These are phyloP conservation scores for Glaciozyma antarctica DNA, from an alignment of 768 basidiomycete genomes.

Conservation along the genomic window DNA sequence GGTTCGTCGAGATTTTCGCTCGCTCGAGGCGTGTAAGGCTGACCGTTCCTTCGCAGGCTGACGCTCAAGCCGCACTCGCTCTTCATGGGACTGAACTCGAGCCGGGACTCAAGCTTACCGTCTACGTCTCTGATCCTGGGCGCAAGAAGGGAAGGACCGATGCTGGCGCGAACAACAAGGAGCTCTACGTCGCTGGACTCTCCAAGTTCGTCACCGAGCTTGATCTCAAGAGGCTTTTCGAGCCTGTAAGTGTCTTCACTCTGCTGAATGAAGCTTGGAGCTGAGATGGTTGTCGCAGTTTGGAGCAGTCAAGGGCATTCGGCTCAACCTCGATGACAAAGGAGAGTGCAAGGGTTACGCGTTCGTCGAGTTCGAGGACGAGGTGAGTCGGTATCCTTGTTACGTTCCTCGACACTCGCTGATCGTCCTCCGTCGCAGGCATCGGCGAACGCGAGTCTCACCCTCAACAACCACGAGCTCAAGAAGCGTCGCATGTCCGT, in stretches of 20 bases:
- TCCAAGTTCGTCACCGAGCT: slow-evolving; percentile 64
- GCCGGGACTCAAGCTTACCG: slow-evolving; percentile 57
- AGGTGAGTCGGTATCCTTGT: slow-evolving; percentile 48
- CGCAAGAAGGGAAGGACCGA: slow-evolving; percentile 84
- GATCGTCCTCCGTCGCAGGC: slow-evolving; percentile 43
- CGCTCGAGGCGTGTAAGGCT: neutral
- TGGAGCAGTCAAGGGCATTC: slow-evolving; percentile 69
- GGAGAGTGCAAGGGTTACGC: slow-evolving; percentile 74
- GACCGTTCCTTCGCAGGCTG: slow-evolving; percentile 39
- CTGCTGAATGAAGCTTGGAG: neutral
- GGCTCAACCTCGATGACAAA: slow-evolving; percentile 63
- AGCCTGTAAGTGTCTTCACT: slow-evolving; percentile 47
- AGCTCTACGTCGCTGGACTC: slow-evolving; percentile 79
- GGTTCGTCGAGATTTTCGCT: slow-evolving; percentile 45
- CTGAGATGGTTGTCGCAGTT: slow-evolving; percentile 48
- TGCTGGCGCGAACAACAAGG: slow-evolving; percentile 67
- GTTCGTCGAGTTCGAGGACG: slow-evolving; percentile 79
- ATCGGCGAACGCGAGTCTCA: slow-evolving; percentile 60
- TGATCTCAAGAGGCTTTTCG: slow-evolving; percentile 71
- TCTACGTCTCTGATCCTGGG: slow-evolving; percentile 81
- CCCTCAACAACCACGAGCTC: slow-evolving; percentile 75
- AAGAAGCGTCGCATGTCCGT: slow-evolving; percentile 86
- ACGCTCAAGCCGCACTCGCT: slow-evolving; percentile 62
- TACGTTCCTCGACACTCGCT: neutral
- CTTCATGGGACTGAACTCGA: slow-evolving; percentile 69